Percentiles rank a stretch among this genome's conserved stretches.
phyloP scores from a whole-genome alignment of 2,329 filamentous ascomycete species.

The Cercospora sp. region DNA sequence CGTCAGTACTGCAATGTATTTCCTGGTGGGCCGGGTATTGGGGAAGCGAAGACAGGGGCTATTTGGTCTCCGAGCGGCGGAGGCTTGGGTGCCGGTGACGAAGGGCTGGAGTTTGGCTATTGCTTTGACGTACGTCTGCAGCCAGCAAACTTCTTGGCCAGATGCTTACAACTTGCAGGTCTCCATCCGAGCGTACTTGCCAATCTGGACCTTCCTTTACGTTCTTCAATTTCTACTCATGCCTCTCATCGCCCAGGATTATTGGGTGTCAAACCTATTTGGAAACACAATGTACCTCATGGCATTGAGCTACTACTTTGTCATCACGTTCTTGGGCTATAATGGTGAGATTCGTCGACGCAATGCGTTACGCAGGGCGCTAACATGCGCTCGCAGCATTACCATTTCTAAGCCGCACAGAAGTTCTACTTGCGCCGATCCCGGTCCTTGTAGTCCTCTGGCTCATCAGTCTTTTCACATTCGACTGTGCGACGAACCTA shows the following conservation, averaged over 20 bases:
- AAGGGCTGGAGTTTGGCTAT: slow-evolving; percentile 68
- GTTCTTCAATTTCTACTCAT: slow-evolving; percentile 68
- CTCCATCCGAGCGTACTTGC: slow-evolving; percentile 67
- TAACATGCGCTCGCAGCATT: slow-evolving; percentile 48
- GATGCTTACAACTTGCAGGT: slow-evolving; percentile 42
- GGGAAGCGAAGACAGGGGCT: slow-evolving; percentile 59
- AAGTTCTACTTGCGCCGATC: slow-evolving; percentile 64
- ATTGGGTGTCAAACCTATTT: slow-evolving; percentile 60
- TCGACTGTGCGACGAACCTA: slow-evolving; percentile 54
- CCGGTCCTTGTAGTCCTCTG: slow-evolving; percentile 62
- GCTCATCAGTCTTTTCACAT: slow-evolving; percentile 55
- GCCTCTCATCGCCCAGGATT: slow-evolving; percentile 58
- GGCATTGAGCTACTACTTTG: slow-evolving; percentile 65
- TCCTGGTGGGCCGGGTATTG: slow-evolving; percentile 62
- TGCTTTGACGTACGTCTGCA: slow-evolving; percentile 64
- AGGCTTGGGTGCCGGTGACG: slow-evolving; percentile 35
- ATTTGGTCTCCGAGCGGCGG: slow-evolving; percentile 52
- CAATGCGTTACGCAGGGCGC: neutral
- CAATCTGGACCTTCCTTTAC: slow-evolving; percentile 66
- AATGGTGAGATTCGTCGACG: slow-evolving; percentile 50
- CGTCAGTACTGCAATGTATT: slow-evolving; percentile 64
- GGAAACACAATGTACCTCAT: slow-evolving; percentile 68
- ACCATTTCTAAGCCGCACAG: slow-evolving; percentile 67
- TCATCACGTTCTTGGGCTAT: slow-evolving; percentile 69
- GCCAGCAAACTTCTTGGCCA: slow-evolving; percentile 32